Percentiles rank a stretch among this genome's conserved stretches.
Conservation (phyloP, 2,329 filamentous ascomycete species). For the Trichoderma atroviride region DNA sequence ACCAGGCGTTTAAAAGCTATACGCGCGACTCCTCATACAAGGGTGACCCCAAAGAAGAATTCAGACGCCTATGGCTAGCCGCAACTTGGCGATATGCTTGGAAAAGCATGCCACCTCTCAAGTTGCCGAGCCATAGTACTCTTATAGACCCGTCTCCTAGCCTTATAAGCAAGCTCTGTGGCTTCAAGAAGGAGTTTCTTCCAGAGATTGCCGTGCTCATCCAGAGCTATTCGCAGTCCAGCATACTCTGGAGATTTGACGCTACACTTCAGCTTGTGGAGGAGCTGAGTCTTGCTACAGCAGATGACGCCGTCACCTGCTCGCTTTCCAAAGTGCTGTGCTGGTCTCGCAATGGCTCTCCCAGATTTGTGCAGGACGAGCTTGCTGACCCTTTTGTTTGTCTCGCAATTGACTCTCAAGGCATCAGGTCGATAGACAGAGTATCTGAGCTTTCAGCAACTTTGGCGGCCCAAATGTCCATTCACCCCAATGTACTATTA, state of each 20-base stretch:
- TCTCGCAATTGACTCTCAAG: not conserved
- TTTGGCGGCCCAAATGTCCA: not conserved
- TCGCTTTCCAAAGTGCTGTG: not conserved
- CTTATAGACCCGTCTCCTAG: not conserved
- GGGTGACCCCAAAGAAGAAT: not conserved
- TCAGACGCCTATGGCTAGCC: not conserved
- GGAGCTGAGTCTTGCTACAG: not conserved
- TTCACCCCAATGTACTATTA: not conserved
- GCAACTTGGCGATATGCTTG: not conserved
- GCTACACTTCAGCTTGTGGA: not conserved
- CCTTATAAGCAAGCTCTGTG: not conserved
- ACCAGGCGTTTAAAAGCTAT: not conserved
- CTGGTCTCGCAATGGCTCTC: not conserved
- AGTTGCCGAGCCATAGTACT: not conserved
- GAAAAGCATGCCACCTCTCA: not conserved
- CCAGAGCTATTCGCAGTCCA: not conserved
- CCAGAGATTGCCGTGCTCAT: not conserved
- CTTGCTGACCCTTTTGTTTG: not conserved
- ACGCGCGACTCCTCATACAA: not conserved
- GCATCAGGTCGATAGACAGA: slow-evolving; percentile 7
- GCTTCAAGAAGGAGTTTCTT: not conserved
- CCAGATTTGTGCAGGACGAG: not conserved
- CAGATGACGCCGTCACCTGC: not conserved
- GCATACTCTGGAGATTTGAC: not conserved
- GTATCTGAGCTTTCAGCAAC: not conserved